phyloP scores from a whole-genome alignment of 2,329 filamentous ascomycete genomes.

The Fusarium robinianum region DNA sequence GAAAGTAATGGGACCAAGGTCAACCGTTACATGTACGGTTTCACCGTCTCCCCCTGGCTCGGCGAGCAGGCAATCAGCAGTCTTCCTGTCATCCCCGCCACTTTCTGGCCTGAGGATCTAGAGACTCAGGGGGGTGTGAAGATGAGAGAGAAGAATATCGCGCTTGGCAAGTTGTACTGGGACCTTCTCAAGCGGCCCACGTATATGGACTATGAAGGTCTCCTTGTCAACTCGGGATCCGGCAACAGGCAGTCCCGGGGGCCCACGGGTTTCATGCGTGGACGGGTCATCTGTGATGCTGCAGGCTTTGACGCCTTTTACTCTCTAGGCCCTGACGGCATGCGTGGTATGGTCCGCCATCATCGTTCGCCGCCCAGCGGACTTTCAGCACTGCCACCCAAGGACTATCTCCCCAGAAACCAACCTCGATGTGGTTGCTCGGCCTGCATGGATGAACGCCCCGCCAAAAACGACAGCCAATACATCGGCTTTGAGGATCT shows the following conservation, averaged over 20 bases:
- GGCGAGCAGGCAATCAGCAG: conserved; percentile 51
- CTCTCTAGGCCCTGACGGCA: conserved; percentile 32
- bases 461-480: conserved; percentile 34
- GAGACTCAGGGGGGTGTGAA: conserved; percentile 37
- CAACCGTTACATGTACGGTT: conserved; percentile 44
- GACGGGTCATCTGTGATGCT: conserved; percentile 50
- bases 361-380: conserved; percentile 16
- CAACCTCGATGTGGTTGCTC: conserved; percentile 49
- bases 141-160: conserved; percentile 46
- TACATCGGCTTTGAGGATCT: conserved; percentile 49
- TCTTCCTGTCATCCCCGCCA: conserved; percentile 49
- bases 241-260: conserved; percentile 36
- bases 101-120: conserved; percentile 48
- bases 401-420: conserved; percentile 48
- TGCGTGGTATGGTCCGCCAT: conserved; percentile 20
- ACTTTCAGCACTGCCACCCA: conserved; percentile 21
- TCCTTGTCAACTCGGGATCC: conserved; percentile 41
- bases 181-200: conserved; percentile 50
- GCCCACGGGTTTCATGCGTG: conserved; percentile 44
- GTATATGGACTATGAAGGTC: conserved; percentile 53
- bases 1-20: conserved; percentile 42
- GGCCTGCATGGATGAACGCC: conserved; percentile 38
- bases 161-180: conserved; percentile 52
- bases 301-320: conserved; percentile 47
- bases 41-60: conserved; percentile 45